A percentile compares a stretch with the other conserved stretches of the same genome.
phyloP scores from a whole-genome alignment of 2,329 filamentous ascomycete genomes.

The Hirsutella minnesotensis region DNA sequence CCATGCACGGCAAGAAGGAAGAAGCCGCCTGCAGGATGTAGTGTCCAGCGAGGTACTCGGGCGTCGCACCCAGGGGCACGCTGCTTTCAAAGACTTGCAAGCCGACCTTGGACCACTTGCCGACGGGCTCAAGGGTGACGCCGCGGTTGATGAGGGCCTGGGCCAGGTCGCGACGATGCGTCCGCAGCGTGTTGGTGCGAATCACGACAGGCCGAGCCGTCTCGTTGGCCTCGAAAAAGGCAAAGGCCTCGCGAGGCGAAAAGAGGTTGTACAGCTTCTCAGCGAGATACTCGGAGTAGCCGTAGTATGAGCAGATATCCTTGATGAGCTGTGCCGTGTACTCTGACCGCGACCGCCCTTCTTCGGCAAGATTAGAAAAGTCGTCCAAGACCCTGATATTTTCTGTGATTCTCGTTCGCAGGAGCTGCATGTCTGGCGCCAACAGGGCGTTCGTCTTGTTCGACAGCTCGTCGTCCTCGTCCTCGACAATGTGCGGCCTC shows the following conservation, averaged over 20 bases:
- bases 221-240: conserved; percentile 99
- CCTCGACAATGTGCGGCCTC: conserved; percentile 54
- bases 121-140: conserved; percentile 89
- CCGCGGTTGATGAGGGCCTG: conserved; percentile 92
- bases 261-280: conserved; percentile 93
- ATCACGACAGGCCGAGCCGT: conserved; percentile 87
- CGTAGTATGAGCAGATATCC: conserved; percentile 94
- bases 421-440: conserved; percentile 79
- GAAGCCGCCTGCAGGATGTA: conserved; percentile 97
- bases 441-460: conserved; percentile 52
- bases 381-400: conserved; percentile 85
- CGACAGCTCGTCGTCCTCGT: conserved; percentile 48
- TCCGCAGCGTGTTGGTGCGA: conserved; percentile 87
- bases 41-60: conserved; percentile 92
- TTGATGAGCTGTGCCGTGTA: conserved; percentile 79
- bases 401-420: conserved; percentile 83
- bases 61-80: conserved; percentile 79
- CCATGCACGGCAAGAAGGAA: conserved; percentile 96
- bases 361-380: conserved; percentile 70
- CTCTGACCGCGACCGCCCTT: conserved; percentile 71
- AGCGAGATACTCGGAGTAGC: conserved; percentile 87
- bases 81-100: conserved; percentile 91
- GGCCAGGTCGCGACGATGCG: conserved; percentile 66
- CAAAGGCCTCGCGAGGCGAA: conserved; percentile 84
- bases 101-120: conserved; percentile 97